These are phyloP conservation scores for Colletotrichum sp. DNA, from an alignment of 2,329 filamentous ascomycete species.

Conservation along the genomic window DNA sequence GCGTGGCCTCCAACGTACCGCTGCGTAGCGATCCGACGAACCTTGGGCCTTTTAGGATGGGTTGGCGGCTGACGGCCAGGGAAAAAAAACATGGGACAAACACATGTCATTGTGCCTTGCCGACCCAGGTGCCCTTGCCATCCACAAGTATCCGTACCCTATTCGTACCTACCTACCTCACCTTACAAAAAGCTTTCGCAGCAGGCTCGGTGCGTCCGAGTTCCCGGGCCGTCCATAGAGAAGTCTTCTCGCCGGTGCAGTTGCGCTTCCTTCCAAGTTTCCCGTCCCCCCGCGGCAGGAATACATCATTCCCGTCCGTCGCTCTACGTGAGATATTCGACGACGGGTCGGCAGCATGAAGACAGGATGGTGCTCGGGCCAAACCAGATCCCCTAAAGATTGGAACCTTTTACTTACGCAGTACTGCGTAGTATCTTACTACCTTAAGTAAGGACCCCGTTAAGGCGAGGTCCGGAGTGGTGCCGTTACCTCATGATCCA, in stretches of 20 bases:
- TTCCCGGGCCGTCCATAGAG: neutral
- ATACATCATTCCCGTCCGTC: neutral
- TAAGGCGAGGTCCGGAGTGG: neutral
- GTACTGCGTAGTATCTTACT: no score
- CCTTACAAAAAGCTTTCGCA: neutral
- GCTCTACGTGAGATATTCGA: neutral
- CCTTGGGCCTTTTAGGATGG: neutral
- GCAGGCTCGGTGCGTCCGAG: neutral
- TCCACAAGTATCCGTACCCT: neutral
- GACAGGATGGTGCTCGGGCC: neutral
- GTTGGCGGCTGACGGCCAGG: neutral
- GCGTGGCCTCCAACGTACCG: neutral
- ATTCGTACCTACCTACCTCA: neutral
- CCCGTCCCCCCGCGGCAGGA: neutral
- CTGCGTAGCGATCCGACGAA: neutral
- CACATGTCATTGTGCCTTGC: slow-evolving; percentile 17
- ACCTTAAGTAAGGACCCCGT: neutral
- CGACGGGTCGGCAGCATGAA: neutral
- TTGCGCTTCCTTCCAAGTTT: slow-evolving; percentile 11
- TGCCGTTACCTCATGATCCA: slow-evolving; percentile 10
- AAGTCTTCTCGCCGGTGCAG: neutral
- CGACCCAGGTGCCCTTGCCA: neutral
- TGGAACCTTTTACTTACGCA: neutral
- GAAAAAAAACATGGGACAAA: slow-evolving; percentile 9
- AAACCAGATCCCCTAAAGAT: neutral